Base-by-base conservation (phyloP, 345 rosid genomes). In the Ceriops zippeliana region DNA sequence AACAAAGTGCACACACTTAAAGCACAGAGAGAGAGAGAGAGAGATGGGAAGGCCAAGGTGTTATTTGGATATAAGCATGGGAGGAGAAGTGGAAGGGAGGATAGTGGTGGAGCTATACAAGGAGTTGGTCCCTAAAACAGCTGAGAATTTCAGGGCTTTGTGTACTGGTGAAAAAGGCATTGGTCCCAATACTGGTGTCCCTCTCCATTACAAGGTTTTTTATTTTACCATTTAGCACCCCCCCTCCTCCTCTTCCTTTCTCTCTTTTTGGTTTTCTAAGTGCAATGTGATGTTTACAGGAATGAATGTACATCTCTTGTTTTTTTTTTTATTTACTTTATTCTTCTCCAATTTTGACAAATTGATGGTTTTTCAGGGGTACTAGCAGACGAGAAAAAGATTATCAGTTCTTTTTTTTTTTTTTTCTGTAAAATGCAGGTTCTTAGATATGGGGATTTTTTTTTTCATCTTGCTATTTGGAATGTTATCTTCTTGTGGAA, bases 151-250 rank as follows among this genome's bases (percentile, higher is more conserved):
- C 68, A 67, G 73, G 61, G 72, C 77, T 63, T 57, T 74, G 46
- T 62, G 77, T 31, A 74, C 73, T 21, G 77, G 77, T 7, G 73
- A 74, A 51, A 74, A 68, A 30, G 77, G 73, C 68, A 68, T 62
- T 61, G 77, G 77, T 26, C 68, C 68, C 7, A 68, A 30, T 63
- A 62, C 75, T 31, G 71, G 67, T 61, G 71, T 32, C 57, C 76
- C 71, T 37, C 67, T 73, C 52, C 76, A 73, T 61, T 73, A 21
- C 66, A 73, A 73, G 66, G 76, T 73, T 5, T 26, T 6, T 35
- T 11, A 15, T 26, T 6, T 35, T 11, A 15, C 19, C 16, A 13
- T 42, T 30, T 7, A 6, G 16, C 13, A 24, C 0, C 5, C 34
- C 30, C 7, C 35, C 47, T 13, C 7, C 47, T 13, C 7, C 62